phyloP scores from a whole-genome alignment of 345 rosid species.

The Ceriops zippeliana region DNA sequence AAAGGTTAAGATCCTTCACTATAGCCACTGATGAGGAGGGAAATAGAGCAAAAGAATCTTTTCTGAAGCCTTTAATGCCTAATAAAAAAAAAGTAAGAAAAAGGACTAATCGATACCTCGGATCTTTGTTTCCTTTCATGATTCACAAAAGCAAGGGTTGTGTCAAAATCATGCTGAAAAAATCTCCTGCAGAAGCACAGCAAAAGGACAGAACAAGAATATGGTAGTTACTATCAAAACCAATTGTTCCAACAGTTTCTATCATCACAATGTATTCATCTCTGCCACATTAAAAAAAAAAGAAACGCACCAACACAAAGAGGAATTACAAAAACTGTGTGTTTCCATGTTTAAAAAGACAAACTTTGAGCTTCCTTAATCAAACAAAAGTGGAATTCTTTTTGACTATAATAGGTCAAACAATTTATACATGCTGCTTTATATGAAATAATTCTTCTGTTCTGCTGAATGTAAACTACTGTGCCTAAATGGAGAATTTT shows the following conservation, averaged over 20 bases:
- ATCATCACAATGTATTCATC: neutral
- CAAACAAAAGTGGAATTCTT: too few species aligned
- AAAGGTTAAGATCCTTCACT: too few species aligned
- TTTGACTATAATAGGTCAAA: too few species aligned
- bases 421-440: neutral
- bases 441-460: neutral
- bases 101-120: slow-evolving; percentile 47
- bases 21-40: too few species aligned
- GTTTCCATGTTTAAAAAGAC: neutral
- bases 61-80: slow-evolving; percentile 5
- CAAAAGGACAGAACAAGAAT: neutral
- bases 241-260: neutral
- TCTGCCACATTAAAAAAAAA: neutral
- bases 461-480: too few species aligned
- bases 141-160: slow-evolving; percentile 82
- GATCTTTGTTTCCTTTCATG: slow-evolving; percentile 86
- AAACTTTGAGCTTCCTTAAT: too few species aligned
- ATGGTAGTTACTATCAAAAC: neutral
- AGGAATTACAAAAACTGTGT: neutral
- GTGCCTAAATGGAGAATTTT: neutral
- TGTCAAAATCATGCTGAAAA: slow-evolving; percentile 89
- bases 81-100: slow-evolving; percentile 4
- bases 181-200: slow-evolving; percentile 55
- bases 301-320: neutral
- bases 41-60: neutral